These are phyloP conservation scores for Gossypium ekmanianum DNA, from an alignment of 345 rosid species.

Conservation along the genomic window DNA sequence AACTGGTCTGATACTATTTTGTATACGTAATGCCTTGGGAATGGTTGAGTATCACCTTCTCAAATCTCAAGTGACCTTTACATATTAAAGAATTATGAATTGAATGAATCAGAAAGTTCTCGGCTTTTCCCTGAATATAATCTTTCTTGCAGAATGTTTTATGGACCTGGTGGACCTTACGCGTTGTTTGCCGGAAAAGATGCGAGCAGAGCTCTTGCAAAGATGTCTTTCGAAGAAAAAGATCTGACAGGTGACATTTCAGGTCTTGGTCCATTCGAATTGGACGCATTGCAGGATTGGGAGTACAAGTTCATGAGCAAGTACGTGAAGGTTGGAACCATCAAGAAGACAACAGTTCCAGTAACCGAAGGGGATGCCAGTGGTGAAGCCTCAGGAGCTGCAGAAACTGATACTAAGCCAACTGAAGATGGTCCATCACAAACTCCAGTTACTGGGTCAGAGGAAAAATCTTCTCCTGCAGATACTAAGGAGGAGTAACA, in stretches of 20 bases:
- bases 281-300: constrained; percentile 99
- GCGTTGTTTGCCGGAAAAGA: constrained; percentile 96
- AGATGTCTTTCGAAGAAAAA: constrained; percentile 95
- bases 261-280: constrained; percentile 89
- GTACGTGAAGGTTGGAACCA: constrained; percentile 83
- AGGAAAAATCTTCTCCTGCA: constrained; percentile 24
- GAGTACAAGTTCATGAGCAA: constrained; percentile 98
- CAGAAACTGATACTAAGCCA: constrained; percentile 41
- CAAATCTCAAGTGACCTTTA: constrained; percentile 1
- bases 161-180: constrained; percentile 98
- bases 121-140: background rate
- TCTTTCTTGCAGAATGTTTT: constrained; percentile 70
- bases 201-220: constrained; percentile 98
- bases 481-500: constrained; percentile 36
- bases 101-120: background rate
- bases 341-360: constrained; percentile 38
- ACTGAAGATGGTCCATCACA: constrained; percentile 46
- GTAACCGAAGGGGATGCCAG: constrained; percentile 42
- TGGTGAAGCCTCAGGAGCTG: constrained; percentile 39
- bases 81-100: background rate
- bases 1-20: background rate
- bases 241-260: constrained; percentile 91
- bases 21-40: background rate
- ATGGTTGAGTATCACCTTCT: background rate
- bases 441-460: constrained; percentile 13